A percentile compares a stretch with the other conserved stretches of the same genome.
These are phyloP conservation scores for Phialemoniopsis sp. DNA, from an alignment of 2,329 filamentous ascomycete genomes.

Conservation along the genomic window DNA sequence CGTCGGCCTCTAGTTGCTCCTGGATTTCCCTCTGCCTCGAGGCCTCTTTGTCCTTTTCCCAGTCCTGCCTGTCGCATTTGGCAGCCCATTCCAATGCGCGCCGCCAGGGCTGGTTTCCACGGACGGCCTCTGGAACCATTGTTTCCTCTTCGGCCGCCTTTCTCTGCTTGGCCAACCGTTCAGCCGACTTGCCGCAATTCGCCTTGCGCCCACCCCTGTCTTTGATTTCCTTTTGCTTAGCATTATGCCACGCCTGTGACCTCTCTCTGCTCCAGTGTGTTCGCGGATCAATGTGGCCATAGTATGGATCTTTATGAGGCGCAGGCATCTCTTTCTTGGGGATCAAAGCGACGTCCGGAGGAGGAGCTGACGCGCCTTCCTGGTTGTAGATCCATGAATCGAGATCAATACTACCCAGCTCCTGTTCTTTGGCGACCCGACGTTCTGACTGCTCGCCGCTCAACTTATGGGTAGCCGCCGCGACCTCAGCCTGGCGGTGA, in stretches of 20 bases:
- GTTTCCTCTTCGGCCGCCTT: conserved; percentile 5
- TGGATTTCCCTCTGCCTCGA: background rate
- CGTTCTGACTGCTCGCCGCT: background rate
- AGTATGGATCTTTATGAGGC: conserved; percentile 25
- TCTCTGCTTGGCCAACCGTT: conserved; percentile 28
- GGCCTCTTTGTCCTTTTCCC: conserved; percentile 4
- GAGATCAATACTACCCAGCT: background rate
- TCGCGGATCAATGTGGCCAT: conserved; percentile 44
- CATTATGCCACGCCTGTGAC: conserved; percentile 38
- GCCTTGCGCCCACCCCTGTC: conserved; percentile 43
- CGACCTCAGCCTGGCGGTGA: too few species aligned
- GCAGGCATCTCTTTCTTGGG: conserved; percentile 9
- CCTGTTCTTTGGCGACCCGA: too few species aligned
- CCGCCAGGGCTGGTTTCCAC: conserved; percentile 39
- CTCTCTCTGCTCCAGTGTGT: conserved; percentile 40
- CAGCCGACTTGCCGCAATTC: conserved; percentile 41
- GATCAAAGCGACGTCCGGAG: conserved; percentile 10
- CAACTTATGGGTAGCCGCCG: too few species aligned
- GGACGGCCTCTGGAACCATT: conserved; percentile 26
- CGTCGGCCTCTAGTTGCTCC: background rate
- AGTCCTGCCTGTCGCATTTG: conserved; percentile 1
- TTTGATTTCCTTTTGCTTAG: conserved; percentile 46
- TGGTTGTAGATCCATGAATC: conserved; percentile 11
- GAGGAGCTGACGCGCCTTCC: conserved; percentile 12
- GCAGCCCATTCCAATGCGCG: conserved; percentile 22